Percentiles rank a stretch among this genome's conserved stretches.
Evolutionary conservation across 495 filamentous ascomycete genomes (phyloP).

Genomic region (Hypomontagnella submonticulosa): DNA sequence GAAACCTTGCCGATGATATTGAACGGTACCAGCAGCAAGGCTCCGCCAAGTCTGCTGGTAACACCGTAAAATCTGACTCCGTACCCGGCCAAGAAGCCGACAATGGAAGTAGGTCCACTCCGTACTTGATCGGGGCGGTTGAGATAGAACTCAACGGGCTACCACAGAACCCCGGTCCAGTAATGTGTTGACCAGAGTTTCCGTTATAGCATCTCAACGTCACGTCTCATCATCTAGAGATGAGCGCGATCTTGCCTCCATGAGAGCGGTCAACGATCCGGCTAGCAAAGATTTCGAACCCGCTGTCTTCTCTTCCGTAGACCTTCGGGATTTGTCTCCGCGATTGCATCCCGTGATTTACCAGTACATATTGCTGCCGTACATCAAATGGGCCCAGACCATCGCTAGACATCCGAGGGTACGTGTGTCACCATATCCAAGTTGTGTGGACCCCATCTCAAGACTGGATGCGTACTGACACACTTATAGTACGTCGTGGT

Average conservation of each 20-base stretch:
- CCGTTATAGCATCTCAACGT: constrained; percentile 17
- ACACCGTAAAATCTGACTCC: constrained; percentile 7
- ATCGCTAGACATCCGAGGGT: constrained; percentile 63
- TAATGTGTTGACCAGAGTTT: constrained; percentile 27
- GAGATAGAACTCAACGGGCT: constrained; percentile 20
- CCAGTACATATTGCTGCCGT: constrained; percentile 64
- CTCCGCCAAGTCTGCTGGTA: constrained; percentile 16
- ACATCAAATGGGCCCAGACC: constrained; percentile 62
- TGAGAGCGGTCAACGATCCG: constrained; percentile 66
- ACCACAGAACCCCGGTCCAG: constrained; percentile 6
- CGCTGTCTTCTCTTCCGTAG: constrained; percentile 54
- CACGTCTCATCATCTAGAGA: constrained; percentile 34
- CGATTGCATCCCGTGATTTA: constrained; percentile 51
- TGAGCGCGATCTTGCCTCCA: constrained; percentile 47
- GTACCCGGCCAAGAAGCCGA: constrained; percentile 34
- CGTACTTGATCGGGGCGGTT: constrained; percentile 22
- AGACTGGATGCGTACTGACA: constrained; percentile 14
- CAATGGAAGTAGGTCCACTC: constrained; percentile 34
- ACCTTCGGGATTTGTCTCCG: constrained; percentile 45
- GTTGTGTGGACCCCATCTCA: not conserved
- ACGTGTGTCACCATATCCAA: constrained; percentile 8
- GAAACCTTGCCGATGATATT: constrained; percentile 57
- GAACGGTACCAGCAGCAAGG: constrained; percentile 24
- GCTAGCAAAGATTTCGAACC: constrained; percentile 50
- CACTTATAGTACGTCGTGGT: constrained; percentile 24